These are phyloP conservation scores for Platanthera guangdongensis DNA, from an alignment of 106 monocot genomes.

Conservation along the genomic window DNA sequence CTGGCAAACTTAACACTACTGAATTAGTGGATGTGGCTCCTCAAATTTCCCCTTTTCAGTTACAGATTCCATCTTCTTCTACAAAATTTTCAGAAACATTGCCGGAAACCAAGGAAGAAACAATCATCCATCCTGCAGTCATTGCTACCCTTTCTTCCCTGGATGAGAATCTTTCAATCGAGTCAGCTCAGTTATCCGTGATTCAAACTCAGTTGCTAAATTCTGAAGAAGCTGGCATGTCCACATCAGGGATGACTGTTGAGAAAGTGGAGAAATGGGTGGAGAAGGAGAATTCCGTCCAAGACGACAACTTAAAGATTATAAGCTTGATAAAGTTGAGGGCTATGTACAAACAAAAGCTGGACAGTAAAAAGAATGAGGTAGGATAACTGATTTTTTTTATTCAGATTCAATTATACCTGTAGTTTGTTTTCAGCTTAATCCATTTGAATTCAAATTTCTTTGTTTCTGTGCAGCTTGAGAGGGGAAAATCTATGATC, in stretches of 20 bases:
- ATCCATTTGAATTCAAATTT: background rate
- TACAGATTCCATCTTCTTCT: background rate
- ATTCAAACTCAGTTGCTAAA: background rate
- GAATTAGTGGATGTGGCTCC: background rate
- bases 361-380: background rate
- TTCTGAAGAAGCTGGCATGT: background rate
- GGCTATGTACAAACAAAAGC: background rate
- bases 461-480: background rate
- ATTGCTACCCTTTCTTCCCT: background rate
- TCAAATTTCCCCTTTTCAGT: background rate
- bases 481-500: background rate
- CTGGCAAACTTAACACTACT: background rate
- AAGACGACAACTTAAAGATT: background rate
- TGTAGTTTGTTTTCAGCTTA: background rate
- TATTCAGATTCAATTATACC: background rate
- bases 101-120: no score
- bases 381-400: background rate
- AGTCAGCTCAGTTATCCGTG: no score
- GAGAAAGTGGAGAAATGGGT: background rate
- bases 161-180: background rate
- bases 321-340: constrained; percentile 1
- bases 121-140: background rate
- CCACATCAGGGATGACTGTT: background rate
- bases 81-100: background rate
- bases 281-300: background rate